Evolutionary conservation across 768 basidiomycete genomes (phyloP), one percentile per base, ranked within the genome.

Genomic region (Lepiota brunneoincarnata): DNA sequence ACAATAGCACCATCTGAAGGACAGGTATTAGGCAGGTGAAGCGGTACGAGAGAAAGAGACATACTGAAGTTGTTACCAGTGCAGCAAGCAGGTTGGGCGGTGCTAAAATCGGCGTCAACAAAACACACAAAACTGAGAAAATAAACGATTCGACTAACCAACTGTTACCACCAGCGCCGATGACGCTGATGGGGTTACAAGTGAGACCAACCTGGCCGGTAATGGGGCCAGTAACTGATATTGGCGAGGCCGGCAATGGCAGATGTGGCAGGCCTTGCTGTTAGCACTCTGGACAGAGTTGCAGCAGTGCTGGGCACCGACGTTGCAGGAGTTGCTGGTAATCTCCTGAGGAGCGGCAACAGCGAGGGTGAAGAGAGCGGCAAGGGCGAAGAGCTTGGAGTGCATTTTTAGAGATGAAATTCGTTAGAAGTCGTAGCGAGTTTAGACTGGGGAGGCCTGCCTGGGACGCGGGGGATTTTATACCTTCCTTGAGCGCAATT

Each of bases 1-100:
- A 64, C 61, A 35, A 75, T 59, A 49, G 72, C 23, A 18, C 73
- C 73, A 38, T 65, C 64, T 66, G 46, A n/a, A 47, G 48, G 35
- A 47, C 14, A 9, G n/a, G 14, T 10, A 17, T 14, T 15, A 54
- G 44, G n/a, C 35, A 5, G 43, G 15, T 37, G 28, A 55, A 38
- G n/a, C 15, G 43, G 3, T 10, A 45, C 11, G 35, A 6, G 20
- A n/a, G 2, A 3, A 18, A 20, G 12, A 20, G 10, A 37, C 46
- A 47, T 59, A 60, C 59, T 59, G 61, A 61, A 61, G 24, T 26
- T 35, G 49, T 61, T 58, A 53, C 55, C 38, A 17, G 47, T 40
- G 58, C 61, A 61, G 58, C 61, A 61, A 26, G 59, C 58, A 15
- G 61, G 58, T 46, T 61, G 61, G 24, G 45, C 56, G 20, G 52